Evolutionary conservation across 208 protist species (phyloP).

Genomic region (Trypanosoma platydactyli): DNA sequence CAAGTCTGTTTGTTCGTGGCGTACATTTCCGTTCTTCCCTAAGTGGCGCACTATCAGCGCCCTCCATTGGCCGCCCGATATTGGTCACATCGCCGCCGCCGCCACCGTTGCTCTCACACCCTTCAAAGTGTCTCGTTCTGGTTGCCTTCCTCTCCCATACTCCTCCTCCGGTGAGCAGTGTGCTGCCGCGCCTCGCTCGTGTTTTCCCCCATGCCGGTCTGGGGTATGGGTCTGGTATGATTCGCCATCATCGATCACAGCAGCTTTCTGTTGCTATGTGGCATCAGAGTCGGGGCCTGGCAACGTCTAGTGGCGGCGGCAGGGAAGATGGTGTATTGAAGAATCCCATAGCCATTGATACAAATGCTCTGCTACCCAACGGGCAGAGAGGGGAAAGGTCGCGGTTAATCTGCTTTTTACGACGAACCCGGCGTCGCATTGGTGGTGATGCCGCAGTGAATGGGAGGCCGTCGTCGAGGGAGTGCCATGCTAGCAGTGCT

Average conservation of each 20-base stretch:
- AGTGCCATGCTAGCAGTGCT: background rate
- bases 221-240: background rate
- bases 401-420: conserved; percentile 13
- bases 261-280: background rate
- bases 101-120: background rate
- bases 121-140: conserved; percentile 3
- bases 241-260: background rate
- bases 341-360: no score
- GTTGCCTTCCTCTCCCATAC: conserved; percentile 3
- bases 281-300: conserved; percentile 15
- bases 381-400: conserved; percentile 2
- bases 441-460: background rate
- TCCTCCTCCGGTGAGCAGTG: conserved; percentile 8
- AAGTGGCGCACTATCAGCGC: background rate
- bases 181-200: background rate
- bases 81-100: background rate
- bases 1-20: background rate
- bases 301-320: background rate
- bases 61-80: background rate
- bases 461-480: background rate
- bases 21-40: background rate
- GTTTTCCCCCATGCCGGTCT: background rate
- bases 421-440: background rate
- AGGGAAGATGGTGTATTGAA: background rate
- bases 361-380: background rate